Conservation (phyloP, 805 yeast genomes). For the Candida arabinofermentans region DNA sequence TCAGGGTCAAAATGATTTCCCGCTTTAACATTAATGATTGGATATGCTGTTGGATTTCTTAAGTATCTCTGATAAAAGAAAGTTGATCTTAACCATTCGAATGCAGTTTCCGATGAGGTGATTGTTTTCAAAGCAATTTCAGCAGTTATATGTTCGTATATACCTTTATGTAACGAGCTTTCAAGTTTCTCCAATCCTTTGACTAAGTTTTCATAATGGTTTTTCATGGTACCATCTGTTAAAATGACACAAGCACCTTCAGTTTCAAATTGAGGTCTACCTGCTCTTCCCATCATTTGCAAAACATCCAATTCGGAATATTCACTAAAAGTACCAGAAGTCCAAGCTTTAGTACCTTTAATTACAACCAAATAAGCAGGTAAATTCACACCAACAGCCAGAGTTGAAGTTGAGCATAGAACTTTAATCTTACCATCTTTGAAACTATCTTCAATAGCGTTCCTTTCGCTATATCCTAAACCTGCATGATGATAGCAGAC, state of each 20-base stretch:
- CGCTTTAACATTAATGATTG: slow-evolving; percentile 19
- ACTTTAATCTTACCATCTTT: slow-evolving; percentile 38
- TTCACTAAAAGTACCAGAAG: slow-evolving; percentile 42
- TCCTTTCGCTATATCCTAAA: slow-evolving; percentile 42
- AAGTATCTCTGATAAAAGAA: slow-evolving; percentile 44
- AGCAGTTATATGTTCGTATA: slow-evolving; percentile 40
- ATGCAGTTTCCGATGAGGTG: slow-evolving; percentile 33
- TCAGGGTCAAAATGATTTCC: slow-evolving; percentile 23
- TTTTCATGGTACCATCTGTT: slow-evolving; percentile 35
- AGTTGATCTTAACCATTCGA: slow-evolving; percentile 45
- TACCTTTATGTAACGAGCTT: slow-evolving; percentile 39
- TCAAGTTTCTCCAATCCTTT: slow-evolving; percentile 43
- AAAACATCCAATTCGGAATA: slow-evolving; percentile 52
- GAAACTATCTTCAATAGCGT: slow-evolving; percentile 41
- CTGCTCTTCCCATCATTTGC: slow-evolving; percentile 67
- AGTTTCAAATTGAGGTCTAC: slow-evolving; percentile 54
- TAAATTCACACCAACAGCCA: slow-evolving; percentile 58
- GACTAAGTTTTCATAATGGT: slow-evolving; percentile 38
- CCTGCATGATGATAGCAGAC: slow-evolving; percentile 62
- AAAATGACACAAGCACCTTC: slow-evolving; percentile 47
- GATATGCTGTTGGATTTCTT: slow-evolving; percentile 38
- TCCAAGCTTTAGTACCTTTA: slow-evolving; percentile 64
- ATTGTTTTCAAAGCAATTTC: slow-evolving; percentile 42
- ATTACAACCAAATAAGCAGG: slow-evolving; percentile 58
- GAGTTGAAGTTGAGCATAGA: slow-evolving; percentile 55